Conservation (phyloP, 805 yeast species). For the Zygosaccharomyces bailii region DNA sequence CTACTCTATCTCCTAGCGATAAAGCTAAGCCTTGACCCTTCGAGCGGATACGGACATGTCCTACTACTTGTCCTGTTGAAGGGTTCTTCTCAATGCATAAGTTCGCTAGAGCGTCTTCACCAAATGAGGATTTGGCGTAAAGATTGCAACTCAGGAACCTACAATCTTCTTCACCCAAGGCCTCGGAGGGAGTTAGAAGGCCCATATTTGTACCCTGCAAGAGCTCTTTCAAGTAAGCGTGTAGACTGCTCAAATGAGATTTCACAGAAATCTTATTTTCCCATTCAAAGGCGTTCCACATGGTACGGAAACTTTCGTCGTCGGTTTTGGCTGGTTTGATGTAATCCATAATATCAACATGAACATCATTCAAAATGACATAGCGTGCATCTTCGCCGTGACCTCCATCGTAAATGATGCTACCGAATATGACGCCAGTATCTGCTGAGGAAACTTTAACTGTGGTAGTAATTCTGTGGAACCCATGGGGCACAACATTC, state of each 20-base stretch:
- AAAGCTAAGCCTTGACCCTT: constrained; percentile 97
- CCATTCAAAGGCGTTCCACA: constrained; percentile 99
- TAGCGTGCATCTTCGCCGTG: constrained; percentile 86
- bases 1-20: constrained; percentile 90
- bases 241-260: constrained; percentile 60
- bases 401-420: constrained; percentile 93
- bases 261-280: constrained; percentile 93
- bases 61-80: constrained; percentile 67
- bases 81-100: constrained; percentile 82
- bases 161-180: constrained; percentile 77
- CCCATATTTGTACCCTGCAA: constrained; percentile 83
- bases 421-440: constrained; percentile 97
- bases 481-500: constrained; percentile 96
- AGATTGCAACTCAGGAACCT: constrained; percentile 86
- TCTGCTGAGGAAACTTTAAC: constrained; percentile 95
- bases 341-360: constrained; percentile 95
- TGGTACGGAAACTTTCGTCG: constrained; percentile 85
- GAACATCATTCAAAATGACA: constrained; percentile 90
- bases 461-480: constrained; percentile 83
- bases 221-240: constrained; percentile 72
- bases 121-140: constrained; percentile 88
- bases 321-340: constrained; percentile 91
- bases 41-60: constrained; percentile 93
- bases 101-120: constrained; percentile 97
- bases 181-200: constrained; percentile 86